Conservation (phyloP, 23 red algal species). For the Pyropia haitanensis region DNA sequence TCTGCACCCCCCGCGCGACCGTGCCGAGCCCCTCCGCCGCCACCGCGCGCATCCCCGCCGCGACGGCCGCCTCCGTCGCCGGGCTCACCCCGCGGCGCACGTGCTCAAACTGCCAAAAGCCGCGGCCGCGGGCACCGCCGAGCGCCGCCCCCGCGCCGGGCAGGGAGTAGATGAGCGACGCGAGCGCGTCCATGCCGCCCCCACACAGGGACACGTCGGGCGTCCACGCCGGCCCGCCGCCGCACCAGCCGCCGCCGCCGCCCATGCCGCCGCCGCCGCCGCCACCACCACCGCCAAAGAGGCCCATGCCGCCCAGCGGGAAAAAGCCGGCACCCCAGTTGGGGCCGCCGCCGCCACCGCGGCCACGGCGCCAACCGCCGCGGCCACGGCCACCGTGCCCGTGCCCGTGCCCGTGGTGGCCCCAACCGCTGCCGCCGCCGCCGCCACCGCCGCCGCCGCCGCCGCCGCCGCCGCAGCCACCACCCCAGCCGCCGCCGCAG, state of each 20-base stretch:
- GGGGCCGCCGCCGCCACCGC: neutral
- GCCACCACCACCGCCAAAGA: neutral
- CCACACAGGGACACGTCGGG: no score
- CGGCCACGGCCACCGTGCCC: neutral
- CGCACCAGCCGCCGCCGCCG: neutral
- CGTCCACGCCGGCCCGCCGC: neutral
- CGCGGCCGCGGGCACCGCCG: no score
- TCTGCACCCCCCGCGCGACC: neutral
- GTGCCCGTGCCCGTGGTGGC: neutral
- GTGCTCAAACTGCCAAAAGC: neutral
- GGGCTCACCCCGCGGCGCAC: neutral
- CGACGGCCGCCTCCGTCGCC: neutral
- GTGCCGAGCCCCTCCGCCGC: neutral
- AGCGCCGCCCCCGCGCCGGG: no score
- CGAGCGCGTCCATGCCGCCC: no score
- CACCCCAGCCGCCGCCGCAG: neutral
- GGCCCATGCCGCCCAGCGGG: neutral
- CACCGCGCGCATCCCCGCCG: neutral
- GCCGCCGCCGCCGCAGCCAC: neutral
- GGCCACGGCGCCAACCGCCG: neutral
- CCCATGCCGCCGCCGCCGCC: neutral
- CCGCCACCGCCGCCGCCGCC: neutral
- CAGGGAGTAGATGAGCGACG: no score
- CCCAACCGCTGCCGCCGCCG: neutral
- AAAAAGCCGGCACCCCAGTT: neutral